Conservation (phyloP, 2,329 filamentous ascomycete species). For the Rachicladosporium sp. region DNA sequence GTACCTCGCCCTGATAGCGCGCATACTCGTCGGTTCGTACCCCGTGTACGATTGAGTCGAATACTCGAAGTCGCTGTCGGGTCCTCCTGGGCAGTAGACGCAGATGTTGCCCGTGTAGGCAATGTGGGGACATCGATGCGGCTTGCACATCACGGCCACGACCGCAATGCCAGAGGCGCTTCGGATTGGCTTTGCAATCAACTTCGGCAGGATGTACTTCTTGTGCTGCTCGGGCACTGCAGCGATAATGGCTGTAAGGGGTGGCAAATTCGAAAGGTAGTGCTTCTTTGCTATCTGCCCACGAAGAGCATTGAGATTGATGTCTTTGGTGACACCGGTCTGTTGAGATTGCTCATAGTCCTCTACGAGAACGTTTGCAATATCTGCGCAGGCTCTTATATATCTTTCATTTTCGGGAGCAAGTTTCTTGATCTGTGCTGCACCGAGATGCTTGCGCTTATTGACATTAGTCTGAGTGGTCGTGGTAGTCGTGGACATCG, state of each 20-base stretch:
- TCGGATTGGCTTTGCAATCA: constrained; percentile 92
- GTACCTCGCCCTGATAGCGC: constrained; percentile 90
- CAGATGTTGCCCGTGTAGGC: constrained; percentile 98
- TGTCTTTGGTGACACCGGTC: constrained; percentile 62
- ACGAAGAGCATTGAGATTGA: constrained; percentile 84
- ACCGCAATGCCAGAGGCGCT: constrained; percentile 96
- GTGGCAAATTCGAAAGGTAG: constrained; percentile 73
- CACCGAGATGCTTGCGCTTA: constrained; percentile 40
- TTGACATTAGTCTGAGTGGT: constrained; percentile 45
- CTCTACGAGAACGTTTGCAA: constrained; percentile 85
- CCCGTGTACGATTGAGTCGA: constrained; percentile 98
- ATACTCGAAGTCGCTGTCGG: constrained; percentile 97
- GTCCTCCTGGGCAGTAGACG: constrained; percentile 94
- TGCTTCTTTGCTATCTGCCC: constrained; percentile 89
- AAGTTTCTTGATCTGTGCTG: constrained; percentile 44
- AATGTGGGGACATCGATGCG: constrained; percentile 93
- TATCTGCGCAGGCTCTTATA: constrained; percentile 87
- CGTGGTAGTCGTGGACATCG: constrained; percentile 46
- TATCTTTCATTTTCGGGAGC: constrained; percentile 90
- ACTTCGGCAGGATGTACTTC: constrained; percentile 92
- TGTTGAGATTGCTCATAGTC: constrained; percentile 78
- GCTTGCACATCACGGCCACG: constrained; percentile 99
- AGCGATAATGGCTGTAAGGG: constrained; percentile 91
- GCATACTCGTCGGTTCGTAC: constrained; percentile 97
- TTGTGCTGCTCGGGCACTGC: constrained; percentile 99